A percentile compares a stretch with the other conserved stretches of the same genome.
phyloP scores from a whole-genome alignment of 1,139 yeast species.

The Pneumocystis carinii region DNA sequence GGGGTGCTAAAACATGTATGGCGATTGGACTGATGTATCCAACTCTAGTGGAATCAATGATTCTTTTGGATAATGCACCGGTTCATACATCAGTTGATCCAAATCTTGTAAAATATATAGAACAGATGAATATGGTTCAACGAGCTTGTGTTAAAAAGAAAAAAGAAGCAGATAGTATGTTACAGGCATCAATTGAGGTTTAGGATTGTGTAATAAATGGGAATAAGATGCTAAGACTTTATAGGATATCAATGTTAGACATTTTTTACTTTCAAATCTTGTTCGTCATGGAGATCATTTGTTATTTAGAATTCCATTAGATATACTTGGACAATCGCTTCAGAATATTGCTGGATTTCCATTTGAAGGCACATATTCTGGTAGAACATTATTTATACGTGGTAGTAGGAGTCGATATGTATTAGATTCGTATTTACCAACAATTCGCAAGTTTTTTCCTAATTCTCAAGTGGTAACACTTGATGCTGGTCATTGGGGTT shows the following conservation, averaged over 20 bases:
- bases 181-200: too few species aligned
- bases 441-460: conserved; percentile 69
- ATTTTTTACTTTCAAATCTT: conserved; percentile 62
- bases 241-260: conserved; percentile 45
- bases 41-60: conserved; percentile 43
- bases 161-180: too few species aligned
- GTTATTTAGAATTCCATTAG: conserved; percentile 51
- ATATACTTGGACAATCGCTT: conserved; percentile 47
- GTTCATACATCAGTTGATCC: conserved; percentile 32
- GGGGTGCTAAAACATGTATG: conserved; percentile 90
- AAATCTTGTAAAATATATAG: conserved; percentile 29
- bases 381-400: conserved; percentile 65
- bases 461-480: conserved; percentile 57
- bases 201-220: conserved; percentile 35
- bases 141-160: too few species aligned
- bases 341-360: conserved; percentile 68
- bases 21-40: conserved; percentile 63
- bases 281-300: conserved; percentile 25
- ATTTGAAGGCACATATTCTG: conserved; percentile 43
- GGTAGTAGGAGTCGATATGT: conserved; percentile 66
- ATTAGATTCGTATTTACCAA: conserved; percentile 70
- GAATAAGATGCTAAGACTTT: conserved; percentile 54
- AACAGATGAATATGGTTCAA: too few species aligned
- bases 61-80: conserved; percentile 87
- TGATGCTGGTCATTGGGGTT: conserved; percentile 75